Evolutionary conservation across 768 basidiomycete species (phyloP).

Genomic region (Pisolithus microcarpus): DNA sequence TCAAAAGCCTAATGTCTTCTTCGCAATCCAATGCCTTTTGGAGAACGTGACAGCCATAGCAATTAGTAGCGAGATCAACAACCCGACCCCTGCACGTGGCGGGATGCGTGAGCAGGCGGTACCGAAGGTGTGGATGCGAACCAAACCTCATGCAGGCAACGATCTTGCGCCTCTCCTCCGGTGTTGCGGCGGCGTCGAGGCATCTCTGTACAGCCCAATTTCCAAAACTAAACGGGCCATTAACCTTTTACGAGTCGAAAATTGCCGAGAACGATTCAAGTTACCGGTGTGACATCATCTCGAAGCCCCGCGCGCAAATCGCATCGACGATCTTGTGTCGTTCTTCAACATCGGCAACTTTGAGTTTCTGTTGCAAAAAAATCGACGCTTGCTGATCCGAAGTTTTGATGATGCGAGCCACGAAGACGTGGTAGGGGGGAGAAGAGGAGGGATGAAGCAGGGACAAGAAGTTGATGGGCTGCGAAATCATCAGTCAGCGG

Average conservation of each 20-base stretch:
- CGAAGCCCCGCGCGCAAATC: constrained; percentile 75
- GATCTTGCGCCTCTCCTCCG: constrained; percentile 73
- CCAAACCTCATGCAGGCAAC: constrained; percentile 78
- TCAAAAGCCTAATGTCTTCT: constrained; percentile 74
- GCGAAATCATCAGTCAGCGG: neutral
- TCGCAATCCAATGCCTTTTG: constrained; percentile 90
- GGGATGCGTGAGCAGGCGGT: constrained; percentile 6
- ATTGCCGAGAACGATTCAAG: constrained; percentile 2
- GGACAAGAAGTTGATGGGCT: constrained; percentile 89
- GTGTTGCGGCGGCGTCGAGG: constrained; percentile 68
- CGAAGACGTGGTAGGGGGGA: constrained; percentile 77
- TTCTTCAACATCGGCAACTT: constrained; percentile 73
- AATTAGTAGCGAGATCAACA: constrained; percentile 82
- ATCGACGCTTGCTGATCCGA: constrained; percentile 90
- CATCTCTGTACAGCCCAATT: constrained; percentile 91
- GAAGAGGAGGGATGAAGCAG: constrained; percentile 79
- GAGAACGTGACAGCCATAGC: constrained; percentile 83
- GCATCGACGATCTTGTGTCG: constrained; percentile 81
- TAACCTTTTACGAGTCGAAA: constrained; percentile 1
- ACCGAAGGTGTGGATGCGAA: neutral
- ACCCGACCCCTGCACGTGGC: constrained; percentile 54
- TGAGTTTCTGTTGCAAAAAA: constrained; percentile 85
- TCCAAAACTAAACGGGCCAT: constrained; percentile 53
- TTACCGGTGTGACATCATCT: constrained; percentile 89
- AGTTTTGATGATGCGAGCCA: constrained; percentile 79